phyloP scores from a whole-genome alignment of 768 basidiomycete species.

The Pleurotus cornucopiae region DNA sequence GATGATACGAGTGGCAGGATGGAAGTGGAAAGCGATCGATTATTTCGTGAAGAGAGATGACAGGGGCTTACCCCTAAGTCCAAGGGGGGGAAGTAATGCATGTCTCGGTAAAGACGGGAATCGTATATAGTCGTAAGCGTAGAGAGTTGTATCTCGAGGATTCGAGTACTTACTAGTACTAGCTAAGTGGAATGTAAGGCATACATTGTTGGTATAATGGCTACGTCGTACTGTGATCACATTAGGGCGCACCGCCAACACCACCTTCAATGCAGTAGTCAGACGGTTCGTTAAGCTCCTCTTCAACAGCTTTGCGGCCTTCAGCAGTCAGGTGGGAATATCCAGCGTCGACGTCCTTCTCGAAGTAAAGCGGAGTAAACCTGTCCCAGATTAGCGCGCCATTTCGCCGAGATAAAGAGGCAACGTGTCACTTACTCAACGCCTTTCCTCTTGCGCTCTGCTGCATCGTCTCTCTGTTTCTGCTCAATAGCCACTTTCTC shows the following conservation, averaged over 20 bases:
- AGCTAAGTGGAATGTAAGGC: constrained; percentile 2
- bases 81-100: no score
- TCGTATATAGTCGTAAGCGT: not conserved
- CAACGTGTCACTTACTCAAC: constrained; percentile 55
- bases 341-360: constrained; percentile 62
- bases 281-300: constrained; percentile 52
- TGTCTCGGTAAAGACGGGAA: not conserved
- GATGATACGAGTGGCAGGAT: no score
- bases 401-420: constrained; percentile 7
- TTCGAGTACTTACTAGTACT: not conserved
- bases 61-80: no score
- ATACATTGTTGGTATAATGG: not conserved
- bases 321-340: constrained; percentile 63
- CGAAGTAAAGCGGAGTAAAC: constrained; percentile 76
- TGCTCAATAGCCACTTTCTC: constrained; percentile 93
- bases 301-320: constrained; percentile 69
- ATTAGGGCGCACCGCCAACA: constrained; percentile 7
- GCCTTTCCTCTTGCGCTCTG: constrained; percentile 80
- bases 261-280: constrained; percentile 24
- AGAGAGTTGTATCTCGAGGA: not conserved
- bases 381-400: constrained; percentile 27
- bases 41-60: no score
- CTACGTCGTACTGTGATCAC: not conserved
- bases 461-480: constrained; percentile 84
- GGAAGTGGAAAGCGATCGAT: no score